Conservation (phyloP, 1,139 yeast genomes). For the Hansenula anomala region DNA sequence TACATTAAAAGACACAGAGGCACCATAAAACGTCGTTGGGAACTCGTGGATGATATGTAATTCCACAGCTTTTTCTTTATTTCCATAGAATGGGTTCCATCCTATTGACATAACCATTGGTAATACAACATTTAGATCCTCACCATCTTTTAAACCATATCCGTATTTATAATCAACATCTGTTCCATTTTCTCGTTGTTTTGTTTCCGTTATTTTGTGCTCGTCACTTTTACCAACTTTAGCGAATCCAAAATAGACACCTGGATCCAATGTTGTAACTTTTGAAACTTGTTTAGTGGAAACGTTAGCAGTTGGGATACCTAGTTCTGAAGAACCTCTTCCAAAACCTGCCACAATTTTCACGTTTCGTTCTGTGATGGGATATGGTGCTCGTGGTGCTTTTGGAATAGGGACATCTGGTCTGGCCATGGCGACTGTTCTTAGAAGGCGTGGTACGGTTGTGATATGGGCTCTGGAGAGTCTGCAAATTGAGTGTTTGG, state of each 20-base stretch:
- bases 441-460: too few relatives aligned
- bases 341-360: conserved; percentile 86
- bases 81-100: conserved; percentile 89
- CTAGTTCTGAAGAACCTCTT: conserved; percentile 88
- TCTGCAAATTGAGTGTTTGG: too few relatives aligned
- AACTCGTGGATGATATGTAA: conserved; percentile 82
- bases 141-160: conserved; percentile 31
- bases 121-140: conserved; percentile 39
- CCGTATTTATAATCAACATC: conserved; percentile 65
- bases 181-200: conserved; percentile 28
- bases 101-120: conserved; percentile 97
- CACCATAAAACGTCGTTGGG: conserved; percentile 72
- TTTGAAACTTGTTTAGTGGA: conserved; percentile 47
- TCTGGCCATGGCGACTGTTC: conserved; percentile 15
- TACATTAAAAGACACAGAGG: conserved; percentile 59
- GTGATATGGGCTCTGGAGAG: too few relatives aligned
- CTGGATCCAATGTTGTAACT: conserved; percentile 55
- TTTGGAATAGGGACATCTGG: conserved; percentile 36
- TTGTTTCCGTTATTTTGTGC: conserved; percentile 12
- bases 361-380: conserved; percentile 48
- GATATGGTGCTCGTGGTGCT: conserved; percentile 56
- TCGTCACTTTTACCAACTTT: conserved; percentile 22
- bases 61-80: conserved; percentile 77
- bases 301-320: conserved; percentile 93
- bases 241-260: conserved; percentile 91